phyloP scores from a whole-genome alignment of 768 basidiomycete species.

The Suillus paluster region DNA sequence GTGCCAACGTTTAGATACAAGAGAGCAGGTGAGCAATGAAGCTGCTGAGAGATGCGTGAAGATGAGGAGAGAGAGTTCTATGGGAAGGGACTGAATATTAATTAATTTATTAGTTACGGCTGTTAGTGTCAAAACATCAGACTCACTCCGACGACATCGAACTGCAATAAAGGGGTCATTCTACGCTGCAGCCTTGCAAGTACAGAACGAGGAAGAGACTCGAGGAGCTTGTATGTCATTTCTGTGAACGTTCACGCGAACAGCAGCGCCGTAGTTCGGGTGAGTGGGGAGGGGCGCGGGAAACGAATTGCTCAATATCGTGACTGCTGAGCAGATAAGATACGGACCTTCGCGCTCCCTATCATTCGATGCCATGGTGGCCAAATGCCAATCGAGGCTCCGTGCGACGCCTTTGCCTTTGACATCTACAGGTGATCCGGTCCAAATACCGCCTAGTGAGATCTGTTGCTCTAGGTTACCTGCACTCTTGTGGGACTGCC shows the following conservation, averaged over 20 bases:
- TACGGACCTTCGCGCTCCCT: slow-evolving; percentile 32
- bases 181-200: slow-evolving; percentile 68
- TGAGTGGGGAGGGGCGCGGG: neutral
- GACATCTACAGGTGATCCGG: neutral
- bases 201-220: slow-evolving; percentile 66
- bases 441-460: neutral
- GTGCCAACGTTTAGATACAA: slow-evolving; percentile 71
- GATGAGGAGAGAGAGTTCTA: slow-evolving; percentile 73
- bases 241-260: slow-evolving; percentile 45
- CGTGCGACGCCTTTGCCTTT: slow-evolving; percentile 28
- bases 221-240: slow-evolving; percentile 64
- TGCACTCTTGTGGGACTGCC: slow-evolving; percentile 2
- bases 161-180: slow-evolving; percentile 69
- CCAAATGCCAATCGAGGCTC: slow-evolving; percentile 22
- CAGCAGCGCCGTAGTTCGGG: neutral
- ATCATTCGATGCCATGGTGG: slow-evolving; percentile 22
- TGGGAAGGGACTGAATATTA: slow-evolving; percentile 61
- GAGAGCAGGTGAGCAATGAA: slow-evolving; percentile 59
- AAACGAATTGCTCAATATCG: neutral
- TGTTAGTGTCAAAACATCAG: slow-evolving; percentile 5
- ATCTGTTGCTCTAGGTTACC: neutral
- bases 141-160: slow-evolving; percentile 79
- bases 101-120: neutral
- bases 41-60: slow-evolving; percentile 61
- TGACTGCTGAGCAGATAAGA: neutral